These are phyloP conservation scores for Cryomyces minteri DNA, from an alignment of 495 filamentous ascomycete genomes.

Conservation along the genomic window DNA sequence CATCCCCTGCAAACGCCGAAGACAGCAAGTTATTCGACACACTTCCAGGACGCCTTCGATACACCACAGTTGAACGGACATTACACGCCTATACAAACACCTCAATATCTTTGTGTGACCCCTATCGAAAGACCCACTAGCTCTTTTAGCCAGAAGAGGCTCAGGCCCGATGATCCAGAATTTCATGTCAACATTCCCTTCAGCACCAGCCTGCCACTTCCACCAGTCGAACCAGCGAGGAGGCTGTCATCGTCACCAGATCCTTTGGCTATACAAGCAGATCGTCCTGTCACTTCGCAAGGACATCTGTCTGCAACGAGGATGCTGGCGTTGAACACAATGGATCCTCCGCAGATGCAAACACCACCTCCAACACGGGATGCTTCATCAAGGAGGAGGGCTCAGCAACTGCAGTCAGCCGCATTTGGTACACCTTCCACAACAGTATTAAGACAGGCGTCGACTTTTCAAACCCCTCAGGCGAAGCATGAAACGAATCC, in stretches of 20 bases:
- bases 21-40: conserved; percentile 11
- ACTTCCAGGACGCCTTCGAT: conserved; percentile 22
- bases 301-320: conserved; percentile 12
- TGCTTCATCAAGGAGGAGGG: conserved; percentile 21
- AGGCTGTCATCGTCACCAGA: conserved; percentile 36
- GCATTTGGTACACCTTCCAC: conserved; percentile 19
- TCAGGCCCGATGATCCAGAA: conserved; percentile 12
- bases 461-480: too few species aligned
- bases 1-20: conserved; percentile 18
- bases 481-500: too few species aligned
- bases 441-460: conserved; percentile 11
- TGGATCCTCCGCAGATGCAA: conserved; percentile 36
- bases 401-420: conserved; percentile 15
- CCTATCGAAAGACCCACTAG: conserved; percentile 10
- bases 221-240: conserved; percentile 37
- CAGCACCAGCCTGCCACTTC: conserved; percentile 29
- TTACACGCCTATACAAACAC: conserved; percentile 16
- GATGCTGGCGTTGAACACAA: conserved; percentile 23
- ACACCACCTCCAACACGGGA: conserved; percentile 48
- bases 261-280: conserved; percentile 22
- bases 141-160: conserved; percentile 8
- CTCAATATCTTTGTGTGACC: conserved; percentile 10
- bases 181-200: conserved; percentile 39
- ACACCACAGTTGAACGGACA: conserved; percentile 19
- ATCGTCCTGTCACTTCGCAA: conserved; percentile 6